These are phyloP conservation scores for Rhododendron kiyosumense DNA, from an alignment of 148 eudicot genomes.

Conservation along the genomic window DNA sequence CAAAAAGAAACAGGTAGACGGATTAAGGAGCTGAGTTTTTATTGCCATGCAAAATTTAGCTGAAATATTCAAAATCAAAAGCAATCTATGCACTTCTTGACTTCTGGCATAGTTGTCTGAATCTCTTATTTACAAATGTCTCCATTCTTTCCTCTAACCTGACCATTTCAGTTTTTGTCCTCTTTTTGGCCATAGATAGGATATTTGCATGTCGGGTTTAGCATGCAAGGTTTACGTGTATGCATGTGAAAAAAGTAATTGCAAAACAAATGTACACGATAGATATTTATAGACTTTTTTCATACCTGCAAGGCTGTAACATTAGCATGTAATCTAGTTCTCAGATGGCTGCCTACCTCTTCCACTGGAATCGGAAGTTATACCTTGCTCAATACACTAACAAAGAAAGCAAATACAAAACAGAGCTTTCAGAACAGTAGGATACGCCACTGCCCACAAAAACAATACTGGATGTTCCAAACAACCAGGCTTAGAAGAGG, in stretches of 20 bases:
- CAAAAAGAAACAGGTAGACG: background rate
- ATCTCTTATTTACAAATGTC: background rate
- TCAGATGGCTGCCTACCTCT: constrained; percentile 24
- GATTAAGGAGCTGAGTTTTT: background rate
- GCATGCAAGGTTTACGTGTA: background rate
- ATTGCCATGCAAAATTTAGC: background rate
- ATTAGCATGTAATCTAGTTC: constrained; percentile 21
- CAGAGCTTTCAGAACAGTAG: background rate
- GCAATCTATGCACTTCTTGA: background rate
- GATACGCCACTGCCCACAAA: background rate
- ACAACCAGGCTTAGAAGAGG: background rate
- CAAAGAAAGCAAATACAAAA: background rate
- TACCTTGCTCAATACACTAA: constrained; percentile 87
- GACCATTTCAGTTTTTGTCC: background rate
- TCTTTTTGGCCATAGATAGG: background rate
- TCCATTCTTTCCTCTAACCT: background rate
- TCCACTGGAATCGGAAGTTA: constrained; percentile 37
- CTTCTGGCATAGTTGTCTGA: background rate
- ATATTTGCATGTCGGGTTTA: background rate
- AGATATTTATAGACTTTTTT: background rate
- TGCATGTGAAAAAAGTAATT: background rate
- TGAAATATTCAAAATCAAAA: background rate
- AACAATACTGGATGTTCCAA: background rate
- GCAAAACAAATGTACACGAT: background rate
- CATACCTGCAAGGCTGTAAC: constrained; percentile 1